Conservation (phyloP, 1,284 basidiomycete species). For the Spongispora temasekensis region DNA sequence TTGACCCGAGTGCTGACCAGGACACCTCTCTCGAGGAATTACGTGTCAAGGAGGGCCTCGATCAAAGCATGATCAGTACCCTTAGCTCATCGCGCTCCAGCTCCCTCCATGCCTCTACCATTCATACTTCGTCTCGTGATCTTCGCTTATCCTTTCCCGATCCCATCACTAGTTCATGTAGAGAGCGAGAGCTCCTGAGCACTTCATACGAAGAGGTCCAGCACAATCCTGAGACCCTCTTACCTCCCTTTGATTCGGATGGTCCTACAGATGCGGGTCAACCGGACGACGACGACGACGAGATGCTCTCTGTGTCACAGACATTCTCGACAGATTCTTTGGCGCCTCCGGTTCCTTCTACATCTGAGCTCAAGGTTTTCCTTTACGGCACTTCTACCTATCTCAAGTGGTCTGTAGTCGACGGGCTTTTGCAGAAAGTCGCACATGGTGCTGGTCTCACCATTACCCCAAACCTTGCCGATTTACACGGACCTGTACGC, state of each 20-base stretch:
- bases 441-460: slow-evolving; percentile 32
- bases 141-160: slow-evolving; percentile 77
- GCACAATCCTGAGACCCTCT: slow-evolving; percentile 12
- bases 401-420: slow-evolving; percentile 59
- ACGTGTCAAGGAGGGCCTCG: slow-evolving; percentile 66
- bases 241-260: slow-evolving; percentile 20
- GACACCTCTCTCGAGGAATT: slow-evolving; percentile 52
- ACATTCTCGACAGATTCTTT: slow-evolving; percentile 33
- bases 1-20: slow-evolving; percentile 31
- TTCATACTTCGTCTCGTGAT: slow-evolving; percentile 63
- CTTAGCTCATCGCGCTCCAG: slow-evolving; percentile 68
- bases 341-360: slow-evolving; percentile 16
- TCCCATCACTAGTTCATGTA: slow-evolving; percentile 66
- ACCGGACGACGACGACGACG: slow-evolving; percentile 32
- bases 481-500: slow-evolving; percentile 25
- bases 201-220: slow-evolving; percentile 34
- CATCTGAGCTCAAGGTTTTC: slow-evolving; percentile 54
- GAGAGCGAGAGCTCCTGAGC: slow-evolving; percentile 38
- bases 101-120: slow-evolving; percentile 52
- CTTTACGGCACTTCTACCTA: slow-evolving; percentile 60
- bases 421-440: slow-evolving; percentile 51
- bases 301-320: slow-evolving; percentile 25
- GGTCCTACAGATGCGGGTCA: slow-evolving; percentile 5
- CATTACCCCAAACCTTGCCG: slow-evolving; percentile 18
- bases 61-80: slow-evolving; percentile 78